Evolutionary conservation across 2,329 filamentous ascomycete species (phyloP).

Genomic region (Cryphonectria radicalis): DNA sequence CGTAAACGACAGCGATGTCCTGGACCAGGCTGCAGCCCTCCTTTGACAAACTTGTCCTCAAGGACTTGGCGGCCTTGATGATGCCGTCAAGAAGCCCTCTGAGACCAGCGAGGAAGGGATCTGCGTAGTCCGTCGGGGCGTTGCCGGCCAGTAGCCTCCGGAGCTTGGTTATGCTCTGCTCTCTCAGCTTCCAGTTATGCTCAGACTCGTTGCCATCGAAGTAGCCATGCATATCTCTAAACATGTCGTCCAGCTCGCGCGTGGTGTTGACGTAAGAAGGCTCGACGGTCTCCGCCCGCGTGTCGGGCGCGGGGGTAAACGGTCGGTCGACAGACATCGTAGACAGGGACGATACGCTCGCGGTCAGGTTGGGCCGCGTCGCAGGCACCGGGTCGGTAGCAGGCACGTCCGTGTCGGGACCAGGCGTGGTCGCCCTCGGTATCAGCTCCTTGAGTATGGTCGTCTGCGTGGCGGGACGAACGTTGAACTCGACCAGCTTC

Average conservation of each 20-base stretch:
- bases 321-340: slow-evolving; percentile 56
- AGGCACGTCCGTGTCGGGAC: slow-evolving; percentile 16
- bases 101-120: slow-evolving; percentile 70
- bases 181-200: slow-evolving; percentile 86
- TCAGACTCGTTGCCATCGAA: slow-evolving; percentile 92
- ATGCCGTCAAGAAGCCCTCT: slow-evolving; percentile 83
- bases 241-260: slow-evolving; percentile 85
- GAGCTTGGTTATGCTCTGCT: slow-evolving; percentile 78
- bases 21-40: slow-evolving; percentile 84
- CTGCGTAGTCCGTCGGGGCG: slow-evolving; percentile 74
- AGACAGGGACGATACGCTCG: slow-evolving; percentile 59
- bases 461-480: slow-evolving; percentile 82
- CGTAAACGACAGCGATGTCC: slow-evolving; percentile 77
- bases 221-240: slow-evolving; percentile 76
- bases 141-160: slow-evolving; percentile 84
- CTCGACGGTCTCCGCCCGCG: slow-evolving; percentile 71
- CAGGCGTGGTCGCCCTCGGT: slow-evolving; percentile 44
- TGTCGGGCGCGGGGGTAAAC: slow-evolving; percentile 65
- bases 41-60: slow-evolving; percentile 88
- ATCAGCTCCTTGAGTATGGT: slow-evolving; percentile 78
- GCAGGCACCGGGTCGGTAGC: slow-evolving; percentile 36
- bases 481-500: slow-evolving; percentile 81
- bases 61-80: slow-evolving; percentile 79
- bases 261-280: slow-evolving; percentile 83
- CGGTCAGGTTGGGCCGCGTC: slow-evolving; percentile 49